These are phyloP conservation scores for Musa itinerans DNA, from an alignment of 176 grass and related monocot genomes.

Conservation along the genomic window DNA sequence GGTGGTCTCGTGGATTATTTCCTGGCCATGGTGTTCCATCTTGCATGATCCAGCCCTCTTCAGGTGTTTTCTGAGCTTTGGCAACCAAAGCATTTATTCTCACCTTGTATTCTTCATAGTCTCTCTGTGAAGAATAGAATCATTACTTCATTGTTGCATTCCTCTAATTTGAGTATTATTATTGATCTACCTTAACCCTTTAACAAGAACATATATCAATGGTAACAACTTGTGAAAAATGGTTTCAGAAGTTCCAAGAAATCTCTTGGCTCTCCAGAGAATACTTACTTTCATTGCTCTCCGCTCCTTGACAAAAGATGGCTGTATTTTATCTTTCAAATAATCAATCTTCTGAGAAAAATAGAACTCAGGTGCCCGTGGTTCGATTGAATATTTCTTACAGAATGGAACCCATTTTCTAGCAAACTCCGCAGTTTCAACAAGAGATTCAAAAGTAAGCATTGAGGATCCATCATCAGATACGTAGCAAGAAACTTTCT, in stretches of 20 bases:
- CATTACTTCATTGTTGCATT: neutral
- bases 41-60: constrained; percentile 99
- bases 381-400: constrained; percentile 90
- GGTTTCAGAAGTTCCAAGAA: neutral
- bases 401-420: constrained; percentile 96
- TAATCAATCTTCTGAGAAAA: constrained; percentile 97
- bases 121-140: constrained; percentile 41
- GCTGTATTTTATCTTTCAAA: constrained; percentile 97
- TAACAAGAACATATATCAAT: neutral
- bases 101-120: constrained; percentile 98
- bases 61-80: constrained; percentile 97
- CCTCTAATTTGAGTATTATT: neutral
- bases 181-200: neutral
- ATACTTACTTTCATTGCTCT: constrained; percentile 88
- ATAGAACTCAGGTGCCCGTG: constrained; percentile 87
- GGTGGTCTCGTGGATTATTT: constrained; percentile 97
- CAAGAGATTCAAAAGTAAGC: constrained; percentile 84
- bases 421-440: constrained; percentile 84
- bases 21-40: constrained; percentile 95
- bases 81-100: constrained; percentile 98
- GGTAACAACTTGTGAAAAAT: neutral
- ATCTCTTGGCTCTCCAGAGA: neutral
- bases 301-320: constrained; percentile 96
- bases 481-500: constrained; percentile 88
- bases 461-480: constrained; percentile 90